Conservation (phyloP, 495 filamentous ascomycete species). For the Cairneyella variabilis region DNA sequence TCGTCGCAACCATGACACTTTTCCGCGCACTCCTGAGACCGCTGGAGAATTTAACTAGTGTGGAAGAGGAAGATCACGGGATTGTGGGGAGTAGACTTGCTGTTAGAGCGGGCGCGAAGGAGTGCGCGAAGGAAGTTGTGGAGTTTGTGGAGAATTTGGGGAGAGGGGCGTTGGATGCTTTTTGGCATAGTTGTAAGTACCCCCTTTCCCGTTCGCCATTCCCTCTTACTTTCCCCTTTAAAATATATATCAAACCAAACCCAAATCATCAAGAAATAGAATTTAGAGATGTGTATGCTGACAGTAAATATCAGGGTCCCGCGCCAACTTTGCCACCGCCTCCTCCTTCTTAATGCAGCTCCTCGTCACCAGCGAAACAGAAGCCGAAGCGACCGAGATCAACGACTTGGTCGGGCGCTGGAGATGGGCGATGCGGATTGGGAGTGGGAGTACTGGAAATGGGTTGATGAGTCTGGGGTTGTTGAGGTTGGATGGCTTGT, state of each 20-base stretch:
- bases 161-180: conserved; percentile 23
- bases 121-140: conserved; percentile 27
- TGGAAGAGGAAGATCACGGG: conserved; percentile 22
- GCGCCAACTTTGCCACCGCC: conserved; percentile 28
- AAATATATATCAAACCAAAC: neutral
- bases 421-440: conserved; percentile 25
- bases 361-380: conserved; percentile 18
- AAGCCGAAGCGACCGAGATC: conserved; percentile 21
- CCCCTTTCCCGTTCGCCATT: neutral
- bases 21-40: conserved; percentile 25
- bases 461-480: conserved; percentile 29
- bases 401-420: conserved; percentile 21
- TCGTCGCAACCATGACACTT: conserved; percentile 26
- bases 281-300: too few relatives aligned
- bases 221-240: neutral
- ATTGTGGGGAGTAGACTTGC: conserved; percentile 18
- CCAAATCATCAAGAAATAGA: too few relatives aligned
- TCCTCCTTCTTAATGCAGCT: conserved; percentile 30
- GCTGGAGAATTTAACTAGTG: conserved; percentile 20
- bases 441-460: conserved; percentile 19
- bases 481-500: conserved; percentile 24
- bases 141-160: conserved; percentile 25
- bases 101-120: conserved; percentile 19
- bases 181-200: conserved; percentile 27
- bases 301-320: conserved; percentile 20